These are phyloP conservation scores for Blepharisma stoltei DNA, from an alignment of 73 alveolate genomes.

Conservation along the genomic window DNA sequence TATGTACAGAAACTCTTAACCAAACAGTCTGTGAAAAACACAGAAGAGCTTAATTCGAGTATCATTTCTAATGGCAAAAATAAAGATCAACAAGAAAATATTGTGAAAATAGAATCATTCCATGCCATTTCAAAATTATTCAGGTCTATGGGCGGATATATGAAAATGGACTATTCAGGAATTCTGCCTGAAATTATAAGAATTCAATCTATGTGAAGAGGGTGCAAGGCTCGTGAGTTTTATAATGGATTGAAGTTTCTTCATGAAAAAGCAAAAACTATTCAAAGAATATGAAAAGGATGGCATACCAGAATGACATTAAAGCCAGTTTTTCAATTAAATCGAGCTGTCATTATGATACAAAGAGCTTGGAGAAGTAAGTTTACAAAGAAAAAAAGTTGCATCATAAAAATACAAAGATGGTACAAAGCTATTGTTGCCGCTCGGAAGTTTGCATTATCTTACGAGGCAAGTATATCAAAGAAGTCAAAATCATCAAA, in stretches of 20 bases:
- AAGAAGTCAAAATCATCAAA: too few relatives aligned
- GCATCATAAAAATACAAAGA: neutral
- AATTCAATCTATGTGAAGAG: conserved; percentile 6
- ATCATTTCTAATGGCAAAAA: neutral
- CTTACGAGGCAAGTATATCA: too few relatives aligned
- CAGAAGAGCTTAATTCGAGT: neutral
- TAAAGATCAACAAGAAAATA: neutral
- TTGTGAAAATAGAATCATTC: neutral
- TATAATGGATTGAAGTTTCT: neutral
- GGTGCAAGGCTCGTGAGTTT: neutral
- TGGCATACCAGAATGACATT: neutral
- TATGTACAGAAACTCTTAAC: neutral
- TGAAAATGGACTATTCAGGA: neutral
- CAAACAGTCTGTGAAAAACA: neutral
- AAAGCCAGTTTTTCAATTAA: neutral
- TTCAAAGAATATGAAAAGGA: conserved; percentile 3
- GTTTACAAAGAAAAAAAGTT: neutral
- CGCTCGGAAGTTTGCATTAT: too few relatives aligned
- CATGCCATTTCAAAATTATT: neutral
- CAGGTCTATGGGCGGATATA: neutral
- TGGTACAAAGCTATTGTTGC: neutral
- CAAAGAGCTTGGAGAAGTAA: neutral
- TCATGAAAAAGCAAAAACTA: neutral
- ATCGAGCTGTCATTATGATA: neutral
- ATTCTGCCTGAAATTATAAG: neutral